Percentiles rank a stretch among this genome's conserved stretches.
Evolutionary conservation across 257 asterid genomes (phyloP).

Genomic region (Solanum infundibuliforme): DNA sequence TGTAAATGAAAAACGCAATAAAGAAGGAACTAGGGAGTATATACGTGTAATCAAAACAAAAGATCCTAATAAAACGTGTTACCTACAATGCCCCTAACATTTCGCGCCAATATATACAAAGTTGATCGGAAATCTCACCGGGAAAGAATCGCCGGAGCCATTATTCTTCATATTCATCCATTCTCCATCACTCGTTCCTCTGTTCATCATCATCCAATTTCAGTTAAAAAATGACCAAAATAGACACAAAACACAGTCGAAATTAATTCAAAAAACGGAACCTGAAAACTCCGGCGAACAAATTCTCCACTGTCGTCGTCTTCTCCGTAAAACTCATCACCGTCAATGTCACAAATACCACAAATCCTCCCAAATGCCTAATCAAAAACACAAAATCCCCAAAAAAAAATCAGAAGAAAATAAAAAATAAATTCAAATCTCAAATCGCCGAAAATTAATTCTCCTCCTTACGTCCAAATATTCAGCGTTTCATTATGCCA

Average conservation of each 20-base stretch:
- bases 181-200: slow-evolving; percentile 39
- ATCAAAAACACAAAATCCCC: background rate
- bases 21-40: no score
- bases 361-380: slow-evolving; percentile 80
- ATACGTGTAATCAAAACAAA: background rate
- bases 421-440: background rate
- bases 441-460: background rate
- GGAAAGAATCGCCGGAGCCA: slow-evolving; percentile 41
- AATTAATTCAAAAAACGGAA: background rate
- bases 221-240: background rate
- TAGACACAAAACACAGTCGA: background rate
- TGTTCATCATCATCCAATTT: background rate
- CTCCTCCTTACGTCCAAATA: slow-evolving; percentile 73
- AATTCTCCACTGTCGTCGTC: slow-evolving; percentile 30
- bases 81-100: background rate
- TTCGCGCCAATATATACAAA: background rate
- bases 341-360: slow-evolving; percentile 58
- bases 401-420: background rate
- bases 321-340: slow-evolving; percentile 59
- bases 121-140: slow-evolving; percentile 27
- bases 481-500: slow-evolving; percentile 87
- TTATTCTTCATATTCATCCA: slow-evolving; percentile 30
- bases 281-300: slow-evolving; percentile 33
- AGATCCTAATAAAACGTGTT: background rate
- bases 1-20: no score